Evolutionary conservation across 1,284 basidiomycete genomes (phyloP), one percentile per base, ranked within the genome.

Genomic region (Waitea zeae): DNA sequence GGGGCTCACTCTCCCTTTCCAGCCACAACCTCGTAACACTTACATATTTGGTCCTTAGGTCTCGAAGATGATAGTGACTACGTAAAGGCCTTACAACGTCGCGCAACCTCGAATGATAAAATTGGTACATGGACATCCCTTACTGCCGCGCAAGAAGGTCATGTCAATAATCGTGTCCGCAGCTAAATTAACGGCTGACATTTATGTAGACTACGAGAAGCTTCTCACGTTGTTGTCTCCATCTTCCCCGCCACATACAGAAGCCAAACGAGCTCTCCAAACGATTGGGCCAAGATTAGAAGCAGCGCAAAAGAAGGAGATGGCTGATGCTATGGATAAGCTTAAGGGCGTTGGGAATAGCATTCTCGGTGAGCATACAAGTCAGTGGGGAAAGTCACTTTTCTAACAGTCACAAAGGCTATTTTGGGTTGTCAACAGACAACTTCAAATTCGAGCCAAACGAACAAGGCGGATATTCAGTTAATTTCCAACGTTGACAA

Each of bases 371-470:
- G 17, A 11, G 12, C n/a, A 19, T n/a, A 4, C 2, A 20, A 17
- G 20, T 24, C 31, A 13, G 17, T 14, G 17, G n/a, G 28, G 5
- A 17, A 19, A 13, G 7, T 20, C 18, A 26, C 22, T 30, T 30
- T 7, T 14, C 29, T 30, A 14, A 12, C 29, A 36, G 34, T 7
- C 7, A 12, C 17, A 3, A 41, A 86, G 82, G 81, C 2, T 77
- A 76, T 41, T 90, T 92, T 49, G 88, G 87, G 12, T 52, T 92
- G 41, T 88, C 80, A 17, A 90, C 87, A 0, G 75, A 92, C 48
- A 92, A 88, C 57, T 98, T 98, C 67, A 81, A 96, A 56, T 87
- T 98, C 46, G 76, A 78, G 39, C 83, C 83, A 15, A 89, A 89
- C 42, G 82, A 82, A 13, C 78, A 90, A 44, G 93, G 93, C 18